Percentiles rank a stretch among this genome's conserved stretches.
Evolutionary conservation across 495 filamentous ascomycete species (phyloP).

Genomic region (Penicillium lagena): DNA sequence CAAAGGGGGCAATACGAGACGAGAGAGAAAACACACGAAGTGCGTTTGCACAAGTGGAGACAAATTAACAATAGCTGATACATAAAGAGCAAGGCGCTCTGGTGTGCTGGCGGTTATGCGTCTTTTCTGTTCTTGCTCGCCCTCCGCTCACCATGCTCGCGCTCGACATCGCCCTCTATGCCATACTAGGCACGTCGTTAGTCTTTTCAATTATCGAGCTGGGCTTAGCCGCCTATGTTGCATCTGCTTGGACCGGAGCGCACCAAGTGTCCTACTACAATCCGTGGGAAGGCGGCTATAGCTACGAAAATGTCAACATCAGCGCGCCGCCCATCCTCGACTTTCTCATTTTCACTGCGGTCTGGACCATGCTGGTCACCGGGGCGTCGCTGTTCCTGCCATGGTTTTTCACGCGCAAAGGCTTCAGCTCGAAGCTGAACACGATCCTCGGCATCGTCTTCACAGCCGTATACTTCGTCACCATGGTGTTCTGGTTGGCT

Average conservation of each 20-base stretch:
- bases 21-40: too few relatives aligned
- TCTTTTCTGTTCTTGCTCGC: too few relatives aligned
- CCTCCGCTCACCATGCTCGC: constrained; percentile 11
- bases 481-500: constrained; percentile 28
- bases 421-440: constrained; percentile 12
- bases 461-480: constrained; percentile 19
- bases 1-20: too few relatives aligned
- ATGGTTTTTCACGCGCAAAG: constrained; percentile 16
- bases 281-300: constrained; percentile 3
- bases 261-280: neutral
- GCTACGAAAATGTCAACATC: constrained; percentile 7
- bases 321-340: constrained; percentile 14
- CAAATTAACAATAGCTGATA: too few relatives aligned
- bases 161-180: constrained; percentile 19
- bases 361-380: constrained; percentile 19
- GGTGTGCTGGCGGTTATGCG: too few relatives aligned
- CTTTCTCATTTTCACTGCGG: constrained; percentile 18
- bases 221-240: constrained; percentile 15
- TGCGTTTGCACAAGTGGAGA: too few relatives aligned
- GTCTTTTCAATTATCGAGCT: constrained; percentile 22
- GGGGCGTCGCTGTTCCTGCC: constrained; percentile 13
- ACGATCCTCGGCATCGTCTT: constrained; percentile 11
- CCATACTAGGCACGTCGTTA: constrained; percentile 15
- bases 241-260: constrained; percentile 1
- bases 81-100: too few relatives aligned